A percentile compares a stretch with the other conserved stretches of the same genome.
Conservation (phyloP, 1,139 yeast species). For the Wickerhamomyces sp. region DNA sequence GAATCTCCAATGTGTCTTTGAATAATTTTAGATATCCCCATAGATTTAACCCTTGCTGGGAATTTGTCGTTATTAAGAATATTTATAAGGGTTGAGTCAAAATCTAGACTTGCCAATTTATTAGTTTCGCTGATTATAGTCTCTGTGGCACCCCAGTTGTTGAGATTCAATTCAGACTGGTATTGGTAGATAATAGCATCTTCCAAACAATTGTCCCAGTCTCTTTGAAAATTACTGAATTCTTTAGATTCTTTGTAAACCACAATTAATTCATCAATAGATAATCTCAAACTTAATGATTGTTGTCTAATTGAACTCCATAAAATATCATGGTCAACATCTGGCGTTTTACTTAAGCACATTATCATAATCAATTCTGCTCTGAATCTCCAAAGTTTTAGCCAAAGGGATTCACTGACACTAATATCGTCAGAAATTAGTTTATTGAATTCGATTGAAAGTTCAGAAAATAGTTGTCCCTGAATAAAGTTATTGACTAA, state of each 20-base stretch:
- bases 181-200: constrained; percentile 18
- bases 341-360: constrained; percentile 12
- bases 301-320: constrained; percentile 14
- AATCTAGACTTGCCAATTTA: constrained; percentile 7
- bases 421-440: constrained; percentile 17
- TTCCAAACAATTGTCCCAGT: constrained; percentile 14
- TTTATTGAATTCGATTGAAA: constrained; percentile 7
- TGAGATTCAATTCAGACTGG: constrained; percentile 17
- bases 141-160: constrained; percentile 11
- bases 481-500: constrained; percentile 6
- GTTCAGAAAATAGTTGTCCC: constrained; percentile 15
- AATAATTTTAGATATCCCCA: constrained; percentile 8
- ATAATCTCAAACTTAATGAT: constrained; percentile 13
- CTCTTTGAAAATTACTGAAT: constrained; percentile 6
- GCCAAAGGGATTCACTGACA: constrained; percentile 9
- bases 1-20: constrained; percentile 11
- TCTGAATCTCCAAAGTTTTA: constrained; percentile 18
- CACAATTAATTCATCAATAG: constrained; percentile 16
- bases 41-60: constrained; percentile 6
- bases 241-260: constrained; percentile 9
- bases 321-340: constrained; percentile 5
- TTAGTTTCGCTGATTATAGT: constrained; percentile 14
- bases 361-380: constrained; percentile 14
- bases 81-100: constrained; percentile 17
- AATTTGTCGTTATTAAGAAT: constrained; percentile 6